Conservation (phyloP, 192 early-diverging fungal species). For the Globomyces pollinis-pini region DNA sequence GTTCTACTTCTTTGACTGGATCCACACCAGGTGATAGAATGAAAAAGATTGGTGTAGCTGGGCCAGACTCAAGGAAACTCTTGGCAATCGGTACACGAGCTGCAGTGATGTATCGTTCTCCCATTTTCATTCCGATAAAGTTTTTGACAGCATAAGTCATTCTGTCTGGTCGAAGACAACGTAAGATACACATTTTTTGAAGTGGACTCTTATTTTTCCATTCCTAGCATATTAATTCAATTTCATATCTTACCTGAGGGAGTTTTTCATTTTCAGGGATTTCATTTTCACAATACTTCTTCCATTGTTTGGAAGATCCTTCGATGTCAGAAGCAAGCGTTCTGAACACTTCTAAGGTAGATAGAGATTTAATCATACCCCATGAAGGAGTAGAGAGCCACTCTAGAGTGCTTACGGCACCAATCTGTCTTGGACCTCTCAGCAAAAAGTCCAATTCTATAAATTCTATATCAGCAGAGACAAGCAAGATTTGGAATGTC, state of each 20-base stretch:
- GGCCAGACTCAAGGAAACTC: slow-evolving; percentile 47
- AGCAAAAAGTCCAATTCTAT: slow-evolving; percentile 55
- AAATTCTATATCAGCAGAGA: slow-evolving; percentile 47
- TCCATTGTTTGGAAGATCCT: slow-evolving; percentile 60
- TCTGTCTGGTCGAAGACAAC: slow-evolving; percentile 53
- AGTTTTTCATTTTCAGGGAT: slow-evolving; percentile 59
- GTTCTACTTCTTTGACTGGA: slow-evolving; percentile 62
- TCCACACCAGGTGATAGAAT: slow-evolving; percentile 64
- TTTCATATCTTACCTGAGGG: slow-evolving; percentile 40
- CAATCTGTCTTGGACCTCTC: slow-evolving; percentile 37
- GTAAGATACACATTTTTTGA: slow-evolving; percentile 57
- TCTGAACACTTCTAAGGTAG: slow-evolving; percentile 49
- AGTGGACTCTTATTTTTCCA: slow-evolving; percentile 62
- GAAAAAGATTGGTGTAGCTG: slow-evolving; percentile 58
- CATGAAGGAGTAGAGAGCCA: slow-evolving; percentile 46
- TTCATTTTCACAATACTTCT: slow-evolving; percentile 60
- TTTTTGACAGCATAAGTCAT: slow-evolving; percentile 58
- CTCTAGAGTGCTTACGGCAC: slow-evolving; percentile 48
- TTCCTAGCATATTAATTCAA: slow-evolving; percentile 23
- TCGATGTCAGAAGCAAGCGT: slow-evolving; percentile 54
- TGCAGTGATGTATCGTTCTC: slow-evolving; percentile 47
- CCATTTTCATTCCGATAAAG: slow-evolving; percentile 54
- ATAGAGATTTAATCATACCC: slow-evolving; percentile 53
- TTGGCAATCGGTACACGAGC: slow-evolving; percentile 41
- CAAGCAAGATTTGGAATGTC: slow-evolving; percentile 57